Percentiles rank a stretch among this genome's conserved stretches.
These are phyloP conservation scores for Raphanus sativus DNA, from an alignment of 345 rosid species.

Conservation along the genomic window DNA sequence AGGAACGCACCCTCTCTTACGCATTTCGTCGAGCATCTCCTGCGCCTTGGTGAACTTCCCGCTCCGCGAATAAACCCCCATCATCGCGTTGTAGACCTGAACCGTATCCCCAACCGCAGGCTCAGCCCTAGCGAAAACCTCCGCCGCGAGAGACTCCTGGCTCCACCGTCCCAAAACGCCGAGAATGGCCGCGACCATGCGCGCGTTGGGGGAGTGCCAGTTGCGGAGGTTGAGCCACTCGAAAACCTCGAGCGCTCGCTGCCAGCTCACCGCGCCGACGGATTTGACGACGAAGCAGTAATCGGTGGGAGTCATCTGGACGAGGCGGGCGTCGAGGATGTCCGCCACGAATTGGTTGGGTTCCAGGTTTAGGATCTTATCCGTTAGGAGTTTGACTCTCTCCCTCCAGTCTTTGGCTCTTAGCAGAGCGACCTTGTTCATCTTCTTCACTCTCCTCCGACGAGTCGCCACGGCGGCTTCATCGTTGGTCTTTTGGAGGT, in stretches of 20 bases:
- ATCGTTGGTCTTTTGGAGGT: slow-evolving; percentile 38
- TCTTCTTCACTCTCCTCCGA: slow-evolving; percentile 68
- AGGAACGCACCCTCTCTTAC: slow-evolving; percentile 74
- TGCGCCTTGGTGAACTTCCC: slow-evolving; percentile 68
- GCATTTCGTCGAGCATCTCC: slow-evolving; percentile 74
- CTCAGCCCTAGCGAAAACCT: slow-evolving; percentile 70
- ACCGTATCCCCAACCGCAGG: slow-evolving; percentile 61
- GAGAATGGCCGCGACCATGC: slow-evolving; percentile 83
- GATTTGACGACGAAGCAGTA: slow-evolving; percentile 81
- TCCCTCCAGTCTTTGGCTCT: slow-evolving; percentile 91
- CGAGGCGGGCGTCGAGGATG: slow-evolving; percentile 65
- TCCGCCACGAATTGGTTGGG: slow-evolving; percentile 74
- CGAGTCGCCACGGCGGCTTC: slow-evolving; percentile 47
- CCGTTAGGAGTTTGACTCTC: slow-evolving; percentile 68
- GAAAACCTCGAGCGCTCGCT: slow-evolving; percentile 86
- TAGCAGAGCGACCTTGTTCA: slow-evolving; percentile 75
- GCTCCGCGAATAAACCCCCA: slow-evolving; percentile 83
- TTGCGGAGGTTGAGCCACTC: slow-evolving; percentile 90
- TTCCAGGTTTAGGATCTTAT: slow-evolving; percentile 54
- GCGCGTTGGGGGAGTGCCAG: slow-evolving; percentile 81
- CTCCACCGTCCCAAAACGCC: slow-evolving; percentile 81
- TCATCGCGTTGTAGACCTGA: slow-evolving; percentile 94
- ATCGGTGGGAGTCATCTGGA: slow-evolving; percentile 94
- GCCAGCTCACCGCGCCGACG: slow-evolving; percentile 85
- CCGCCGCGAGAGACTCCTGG: slow-evolving; percentile 72